These are phyloP conservation scores for Phytophthora citricola DNA, from an alignment of 352 stramenopile species.

Conservation along the genomic window DNA sequence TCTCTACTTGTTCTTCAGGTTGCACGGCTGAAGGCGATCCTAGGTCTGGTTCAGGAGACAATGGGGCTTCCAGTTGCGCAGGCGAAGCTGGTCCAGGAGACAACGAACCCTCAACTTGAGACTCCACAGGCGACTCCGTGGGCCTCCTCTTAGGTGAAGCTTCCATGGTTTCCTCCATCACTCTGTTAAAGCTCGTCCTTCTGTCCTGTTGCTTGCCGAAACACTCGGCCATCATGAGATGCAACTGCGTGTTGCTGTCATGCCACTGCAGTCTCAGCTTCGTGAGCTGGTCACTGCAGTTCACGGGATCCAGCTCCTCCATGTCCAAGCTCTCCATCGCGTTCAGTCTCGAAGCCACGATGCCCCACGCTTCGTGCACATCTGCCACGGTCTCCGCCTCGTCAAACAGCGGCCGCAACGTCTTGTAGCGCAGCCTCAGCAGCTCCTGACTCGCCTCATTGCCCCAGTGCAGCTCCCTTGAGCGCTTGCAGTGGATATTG, in stretches of 20 bases:
- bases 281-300: slow-evolving; percentile 34
- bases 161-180: slow-evolving; percentile 11
- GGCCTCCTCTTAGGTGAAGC: slow-evolving; percentile 2
- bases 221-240: slow-evolving; percentile 36
- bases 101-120: too few species aligned
- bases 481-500: slow-evolving; percentile 38
- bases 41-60: slow-evolving; percentile 2
- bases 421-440: slow-evolving; percentile 29
- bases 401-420: slow-evolving; percentile 28
- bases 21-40: background rate
- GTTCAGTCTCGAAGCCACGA: slow-evolving; percentile 22
- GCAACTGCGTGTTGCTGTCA: slow-evolving; percentile 24
- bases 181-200: slow-evolving; percentile 11
- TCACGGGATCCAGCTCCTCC: slow-evolving; percentile 19
- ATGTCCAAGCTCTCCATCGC: background rate
- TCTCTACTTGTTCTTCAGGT: background rate
- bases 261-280: slow-evolving; percentile 36
- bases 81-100: too few species aligned
- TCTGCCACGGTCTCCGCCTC: slow-evolving; percentile 35
- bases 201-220: slow-evolving; percentile 10
- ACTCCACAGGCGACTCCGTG: too few species aligned
- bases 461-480: slow-evolving; percentile 13
- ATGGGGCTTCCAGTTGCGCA: background rate
- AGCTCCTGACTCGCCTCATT: slow-evolving; percentile 28
- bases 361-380: slow-evolving; percentile 39